These are phyloP conservation scores for Uronychia setigera DNA, from an alignment of 73 alveolate species.

Conservation along the genomic window DNA sequence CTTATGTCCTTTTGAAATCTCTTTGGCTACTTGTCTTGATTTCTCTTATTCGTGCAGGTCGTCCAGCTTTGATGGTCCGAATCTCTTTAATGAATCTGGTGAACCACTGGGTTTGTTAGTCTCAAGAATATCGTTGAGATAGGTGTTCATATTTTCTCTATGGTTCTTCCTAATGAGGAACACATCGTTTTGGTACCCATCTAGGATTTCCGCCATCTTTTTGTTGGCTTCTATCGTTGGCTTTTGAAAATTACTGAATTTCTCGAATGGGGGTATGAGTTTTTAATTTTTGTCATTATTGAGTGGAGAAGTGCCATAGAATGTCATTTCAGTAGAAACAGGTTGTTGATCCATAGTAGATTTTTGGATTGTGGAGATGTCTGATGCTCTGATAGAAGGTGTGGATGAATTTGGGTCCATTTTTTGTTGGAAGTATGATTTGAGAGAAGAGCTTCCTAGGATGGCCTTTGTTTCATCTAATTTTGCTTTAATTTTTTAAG, in stretches of 20 bases:
- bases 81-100: background rate
- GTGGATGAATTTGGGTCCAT: background rate
- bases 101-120: background rate
- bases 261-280: too few relatives aligned
- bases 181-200: background rate
- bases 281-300: too few relatives aligned
- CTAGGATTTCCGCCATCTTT: background rate
- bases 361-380: background rate
- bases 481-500: background rate
- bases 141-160: background rate
- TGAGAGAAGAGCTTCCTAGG: background rate
- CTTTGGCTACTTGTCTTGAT: background rate
- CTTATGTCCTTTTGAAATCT: background rate
- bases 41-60: background rate
- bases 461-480: background rate
- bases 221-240: background rate
- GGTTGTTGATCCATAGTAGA: background rate
- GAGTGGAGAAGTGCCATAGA: background rate
- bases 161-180: background rate
- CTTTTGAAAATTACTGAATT: background rate
- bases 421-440: too few relatives aligned
- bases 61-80: constrained; percentile 1
- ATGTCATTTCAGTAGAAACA: background rate
- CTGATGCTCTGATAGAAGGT: background rate
- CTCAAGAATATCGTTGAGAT: background rate